Percentiles rank a stretch among this genome's conserved stretches.
Evolutionary conservation across 164 flowering plant species (phyloP).

Genomic region (Taxillus chinensis): DNA sequence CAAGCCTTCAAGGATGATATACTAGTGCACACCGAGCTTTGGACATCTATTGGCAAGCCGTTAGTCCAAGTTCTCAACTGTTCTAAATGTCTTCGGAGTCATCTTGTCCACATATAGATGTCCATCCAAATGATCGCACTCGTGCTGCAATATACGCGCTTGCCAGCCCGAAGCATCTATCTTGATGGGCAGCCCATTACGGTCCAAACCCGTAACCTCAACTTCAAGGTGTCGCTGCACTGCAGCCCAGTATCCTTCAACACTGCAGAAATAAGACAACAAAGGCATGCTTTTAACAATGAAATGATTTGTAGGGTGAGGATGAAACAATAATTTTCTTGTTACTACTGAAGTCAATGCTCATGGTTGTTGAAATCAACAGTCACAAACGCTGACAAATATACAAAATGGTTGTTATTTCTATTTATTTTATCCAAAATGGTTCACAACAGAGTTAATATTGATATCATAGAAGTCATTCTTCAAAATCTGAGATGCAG

Average conservation of each 20-base stretch:
- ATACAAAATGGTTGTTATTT: too few species aligned
- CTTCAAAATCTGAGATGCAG: too few species aligned
- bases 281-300: neutral
- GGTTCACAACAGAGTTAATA: too few species aligned
- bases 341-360: too few species aligned
- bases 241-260: constrained; percentile 77
- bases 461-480: too few species aligned
- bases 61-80: constrained; percentile 59
- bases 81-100: constrained; percentile 71
- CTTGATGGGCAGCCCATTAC: constrained; percentile 57
- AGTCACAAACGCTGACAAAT: too few species aligned
- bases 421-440: too few species aligned
- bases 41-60: constrained; percentile 76
- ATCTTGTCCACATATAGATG: constrained; percentile 83
- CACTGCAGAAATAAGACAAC: constrained; percentile 33
- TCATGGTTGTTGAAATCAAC: too few species aligned
- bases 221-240: constrained; percentile 78
- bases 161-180: constrained; percentile 87
- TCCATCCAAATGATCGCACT: constrained; percentile 91
- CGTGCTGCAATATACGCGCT: constrained; percentile 88
- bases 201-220: constrained; percentile 68
- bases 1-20: neutral
- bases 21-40: constrained; percentile 46
- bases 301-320: too few species aligned
- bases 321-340: too few species aligned